phyloP scores from a whole-genome alignment of 805 yeast genomes.

The Martiniozyma abietophila region DNA sequence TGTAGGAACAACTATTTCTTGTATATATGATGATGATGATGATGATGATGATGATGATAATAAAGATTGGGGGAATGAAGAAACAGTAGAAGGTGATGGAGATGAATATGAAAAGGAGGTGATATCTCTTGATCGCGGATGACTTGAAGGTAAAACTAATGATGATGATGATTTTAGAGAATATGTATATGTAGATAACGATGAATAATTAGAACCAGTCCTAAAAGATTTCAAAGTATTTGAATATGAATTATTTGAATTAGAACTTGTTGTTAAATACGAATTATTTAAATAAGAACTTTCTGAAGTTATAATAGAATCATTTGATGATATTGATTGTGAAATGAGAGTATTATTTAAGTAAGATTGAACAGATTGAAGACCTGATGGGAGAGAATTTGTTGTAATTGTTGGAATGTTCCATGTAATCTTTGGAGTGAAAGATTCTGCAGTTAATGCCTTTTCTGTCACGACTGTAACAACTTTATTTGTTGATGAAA shows the following conservation, averaged over 20 bases:
- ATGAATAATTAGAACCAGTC: too few relatives aligned
- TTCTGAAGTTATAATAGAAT: too few relatives aligned
- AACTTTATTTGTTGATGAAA: conserved; percentile 1
- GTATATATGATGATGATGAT: conserved; percentile 1
- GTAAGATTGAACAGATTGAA: conserved; percentile 14
- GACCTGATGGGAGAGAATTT: conserved; percentile 13
- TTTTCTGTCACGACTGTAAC: conserved; percentile 11
- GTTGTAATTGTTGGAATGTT: conserved; percentile 14
- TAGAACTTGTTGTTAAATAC: too few relatives aligned
- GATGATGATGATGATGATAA: conserved; percentile 1
- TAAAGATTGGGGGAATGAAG: too few relatives aligned
- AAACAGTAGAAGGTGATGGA: not conserved
- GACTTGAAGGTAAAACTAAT: not conserved
- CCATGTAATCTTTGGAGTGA: conserved; percentile 4
- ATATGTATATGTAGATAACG: not conserved
- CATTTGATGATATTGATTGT: too few relatives aligned
- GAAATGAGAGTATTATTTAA: too few relatives aligned
- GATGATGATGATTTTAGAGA: not conserved
- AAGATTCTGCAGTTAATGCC: conserved; percentile 1
- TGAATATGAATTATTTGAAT: too few relatives aligned
- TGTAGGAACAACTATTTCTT: not conserved
- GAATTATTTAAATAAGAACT: too few relatives aligned
- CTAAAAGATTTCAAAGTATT: too few relatives aligned
- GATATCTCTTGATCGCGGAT: not conserved
- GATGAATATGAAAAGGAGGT: conserved; percentile 1